Base-by-base conservation (phyloP, 2,329 filamentous ascomycete genomes). In the Fusarium brachygibbosum region DNA sequence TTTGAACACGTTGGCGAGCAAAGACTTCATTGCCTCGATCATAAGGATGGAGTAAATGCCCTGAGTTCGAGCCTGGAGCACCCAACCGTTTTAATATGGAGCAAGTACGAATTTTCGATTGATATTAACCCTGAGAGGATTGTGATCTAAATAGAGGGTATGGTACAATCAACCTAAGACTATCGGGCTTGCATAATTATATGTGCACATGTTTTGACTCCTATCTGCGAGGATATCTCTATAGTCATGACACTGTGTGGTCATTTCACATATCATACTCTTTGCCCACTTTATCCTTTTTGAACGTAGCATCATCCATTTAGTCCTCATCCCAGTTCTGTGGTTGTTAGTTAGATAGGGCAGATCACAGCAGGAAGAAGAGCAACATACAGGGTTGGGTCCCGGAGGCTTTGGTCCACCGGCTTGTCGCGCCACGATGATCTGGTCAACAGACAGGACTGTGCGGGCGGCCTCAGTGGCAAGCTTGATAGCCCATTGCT, bases 341-440 rank as follows among this genome's bases (percentile, higher is more conserved):
- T 21, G 25, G 9, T 19, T 32, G 38, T 44, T 34, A 17, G 75
- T 83, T 73, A 81, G 79, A 32, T 11, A 17, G 17, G n/a, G 6
- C 58, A 58, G 48, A 25, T 57, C 29, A 37, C 23, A 8, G 14
- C 19, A 50, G 40, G 3, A 37, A 19, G 21, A 19, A 42, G 17
- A 21, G n/a, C 21, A 54, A 80, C 84, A 76, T 77, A 86, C 84
- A 45, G 94, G 91, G 82, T 98, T 98, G 73, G 94, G 96, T 46
- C 92, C 94, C 31, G 96, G 96, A 58, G 95, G 95, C 87, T 99
- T 99, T 23, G 97, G 96, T 37, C 96, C 96, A 77, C 96, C 96
- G 48, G 97, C 96, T 84, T 98, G 96, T 83, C 95, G 90, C 68
- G 97, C 94, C 60, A 99, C 96, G 78, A 99, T 99, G 78, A 99